These are phyloP conservation scores for Backusella circina DNA, from an alignment of 192 early-diverging fungal species.

Conservation along the genomic window DNA sequence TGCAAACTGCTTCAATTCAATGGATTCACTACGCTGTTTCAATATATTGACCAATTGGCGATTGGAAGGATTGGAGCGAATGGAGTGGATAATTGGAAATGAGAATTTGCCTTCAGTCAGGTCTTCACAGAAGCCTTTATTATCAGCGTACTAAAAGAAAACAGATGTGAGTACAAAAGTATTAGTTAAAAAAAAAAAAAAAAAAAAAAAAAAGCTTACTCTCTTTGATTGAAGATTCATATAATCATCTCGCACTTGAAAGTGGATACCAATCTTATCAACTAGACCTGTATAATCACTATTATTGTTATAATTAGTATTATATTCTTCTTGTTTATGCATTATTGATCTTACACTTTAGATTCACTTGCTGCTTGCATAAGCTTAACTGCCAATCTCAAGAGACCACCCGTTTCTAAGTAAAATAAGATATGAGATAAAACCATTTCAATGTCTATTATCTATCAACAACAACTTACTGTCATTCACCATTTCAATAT, in stretches of 20 bases:
- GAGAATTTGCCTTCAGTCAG: slow-evolving; percentile 99
- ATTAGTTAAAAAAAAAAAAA: background rate
- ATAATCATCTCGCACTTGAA: slow-evolving; percentile 97
- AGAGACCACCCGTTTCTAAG: slow-evolving; percentile 92
- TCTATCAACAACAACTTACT: slow-evolving; percentile 60
- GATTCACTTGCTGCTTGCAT: slow-evolving; percentile 77
- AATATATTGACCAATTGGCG: slow-evolving; percentile 84
- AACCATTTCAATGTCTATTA: too few relatives aligned
- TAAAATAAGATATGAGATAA: background rate
- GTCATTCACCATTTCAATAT: slow-evolving; percentile 92
- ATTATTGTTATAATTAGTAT: background rate
- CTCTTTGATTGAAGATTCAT: slow-evolving; percentile 86
- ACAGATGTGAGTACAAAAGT: background rate
- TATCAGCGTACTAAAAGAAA: slow-evolving; percentile 69
- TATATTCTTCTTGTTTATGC: background rate
- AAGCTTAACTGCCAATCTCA: slow-evolving; percentile 88
- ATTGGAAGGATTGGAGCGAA: slow-evolving; percentile 55
- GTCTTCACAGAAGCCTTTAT: slow-evolving; percentile 99
- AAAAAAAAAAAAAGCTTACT: slow-evolving; percentile 35
- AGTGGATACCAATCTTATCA: slow-evolving; percentile 88
- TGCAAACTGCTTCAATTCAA: slow-evolving; percentile 86
- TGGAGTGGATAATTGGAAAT: slow-evolving; percentile 89
- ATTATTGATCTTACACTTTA: slow-evolving; percentile 15
- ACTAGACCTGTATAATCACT: slow-evolving; percentile 83
- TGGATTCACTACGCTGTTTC: slow-evolving; percentile 76